Evolutionary conservation across 257 asterid genomes (phyloP), one percentile per base, ranked within the genome.

Genomic region (Solanum commersonii): DNA sequence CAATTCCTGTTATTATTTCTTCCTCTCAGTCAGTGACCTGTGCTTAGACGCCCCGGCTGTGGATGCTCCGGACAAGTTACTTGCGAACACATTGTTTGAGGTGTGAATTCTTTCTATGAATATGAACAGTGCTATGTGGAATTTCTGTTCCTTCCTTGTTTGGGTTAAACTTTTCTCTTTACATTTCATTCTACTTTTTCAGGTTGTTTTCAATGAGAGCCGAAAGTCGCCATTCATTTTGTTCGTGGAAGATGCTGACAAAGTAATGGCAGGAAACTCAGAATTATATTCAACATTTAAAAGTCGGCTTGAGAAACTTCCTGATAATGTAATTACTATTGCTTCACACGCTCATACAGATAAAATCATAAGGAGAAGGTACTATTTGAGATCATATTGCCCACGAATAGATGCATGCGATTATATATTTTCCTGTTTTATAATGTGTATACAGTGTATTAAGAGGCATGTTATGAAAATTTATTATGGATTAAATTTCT

Each of bases 211-310:
- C 87, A 93, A 90, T 67, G 96, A 89, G 85, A 96, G 99, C 92
- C 90, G 94, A 88, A 94, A 93, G 77, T 91, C 93, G 89, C 98
- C 98, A 29, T 93, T 97, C 88, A 93, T 97, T 90, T 92, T 97
- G 92, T 97, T 95, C 84, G 90, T 97, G 92, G 96, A 95, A 93
- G 98, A 97, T 88, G 95, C 96, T 49, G 99, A 97, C 91, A 97
- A 95, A 92, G 94, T 94, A 84, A 92, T 96, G 91, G 92, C 92
- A 0, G 98, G 96, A 86, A 93, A 90, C 88, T 87, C 97, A 20
- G 98, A 95, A 85, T 91, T 95, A 52, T 91, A 90, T 87, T 87
- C 94, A 82, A 87, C 95, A 65, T 94, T 95, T 87, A 96, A 92
- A 90, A 90, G 83, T 91, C 95, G 90, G 91, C 94, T 97, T 86